Evolutionary conservation across 345 rosid genomes (phyloP), one percentile per base, ranked within the genome.

Genomic region (Pistacia integerrima): DNA sequence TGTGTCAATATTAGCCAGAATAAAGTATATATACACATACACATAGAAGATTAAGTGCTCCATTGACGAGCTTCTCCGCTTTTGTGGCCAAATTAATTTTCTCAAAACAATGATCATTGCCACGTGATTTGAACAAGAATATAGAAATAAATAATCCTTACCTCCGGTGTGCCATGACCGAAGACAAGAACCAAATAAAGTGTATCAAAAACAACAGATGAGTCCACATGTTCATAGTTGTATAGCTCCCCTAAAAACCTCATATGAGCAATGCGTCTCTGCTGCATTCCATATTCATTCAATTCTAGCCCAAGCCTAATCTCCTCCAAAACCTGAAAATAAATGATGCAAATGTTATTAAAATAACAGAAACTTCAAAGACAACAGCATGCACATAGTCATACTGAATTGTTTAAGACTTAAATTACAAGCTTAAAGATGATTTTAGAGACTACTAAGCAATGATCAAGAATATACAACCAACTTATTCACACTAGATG

Each of bases 221-320:
- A 97, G 83, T 94, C 99, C 81, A 94, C 97, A 48, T 89, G 99
- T 84, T 92, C 97, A 77, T 94, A 94, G 84, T 97, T 97, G 89
- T 97, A 97, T 76, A 94, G 90, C 88, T 94, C 98, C 81, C 99
- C 99, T 79, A 97, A 85, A 84, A 92, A 91, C 76, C 96, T 89
- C 97, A 94, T 90, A 82, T 91, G 99, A 12, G 98, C 98, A 81
- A 97, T 86, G 75, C 98, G 97, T 79, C 87, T 94, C 86, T 97
- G 99, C 85, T 94, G 99, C 93, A 94, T 90, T 80, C 97, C 97
- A 83, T 88, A 90, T 78, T 94, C 98, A 87, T 97, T 97, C 80
- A 94, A 79, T 76, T 94, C 99, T 67, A 97, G 86, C 64, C 98
- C 99, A 83, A 91, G 83, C 83, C 97, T 88, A 74, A 97, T 94